Percentiles rank a stretch among this genome's conserved stretches.
These are phyloP conservation scores for Hysterium pulicare DNA, from an alignment of 2,329 filamentous ascomycete species.

Conservation along the genomic window DNA sequence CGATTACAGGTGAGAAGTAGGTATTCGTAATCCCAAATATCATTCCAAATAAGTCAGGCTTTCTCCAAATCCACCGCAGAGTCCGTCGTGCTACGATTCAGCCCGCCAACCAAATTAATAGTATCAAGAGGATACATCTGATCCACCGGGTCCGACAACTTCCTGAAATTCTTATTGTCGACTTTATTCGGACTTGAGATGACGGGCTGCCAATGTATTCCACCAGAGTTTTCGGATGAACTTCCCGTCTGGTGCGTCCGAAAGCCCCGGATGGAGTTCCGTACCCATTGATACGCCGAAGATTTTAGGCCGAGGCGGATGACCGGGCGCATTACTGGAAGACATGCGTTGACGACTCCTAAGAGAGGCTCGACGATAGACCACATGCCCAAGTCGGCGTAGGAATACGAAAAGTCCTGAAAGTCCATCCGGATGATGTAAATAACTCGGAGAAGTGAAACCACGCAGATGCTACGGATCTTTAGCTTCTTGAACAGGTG, in stretches of 20 bases:
- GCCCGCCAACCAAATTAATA: neutral
- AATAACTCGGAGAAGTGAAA: conserved; percentile 7
- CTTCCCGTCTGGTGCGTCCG: neutral
- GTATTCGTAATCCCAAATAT: too few species aligned
- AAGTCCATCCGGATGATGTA: conserved; percentile 4
- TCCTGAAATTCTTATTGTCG: neutral
- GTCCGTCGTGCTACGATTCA: neutral
- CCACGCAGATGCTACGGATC: conserved; percentile 7
- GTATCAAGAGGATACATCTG: neutral
- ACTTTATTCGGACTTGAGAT: too few species aligned
- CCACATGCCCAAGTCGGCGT: conserved; percentile 2
- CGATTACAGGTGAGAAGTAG: too few species aligned
- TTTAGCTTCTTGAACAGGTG: neutral
- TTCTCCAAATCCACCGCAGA: too few species aligned
- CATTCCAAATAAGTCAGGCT: too few species aligned
- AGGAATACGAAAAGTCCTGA: conserved; percentile 5
- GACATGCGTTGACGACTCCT: conserved; percentile 5
- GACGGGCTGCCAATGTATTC: neutral
- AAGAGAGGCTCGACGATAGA: conserved; percentile 8
- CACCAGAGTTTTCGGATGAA: conserved; percentile 2
- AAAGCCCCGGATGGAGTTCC: too few species aligned
- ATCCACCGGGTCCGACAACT: neutral
- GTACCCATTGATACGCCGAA: neutral
- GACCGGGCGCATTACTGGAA: conserved; percentile 1
- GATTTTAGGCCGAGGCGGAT: neutral